Conservation (phyloP, 306 rosid genomes). For the Cicer arietinum region DNA sequence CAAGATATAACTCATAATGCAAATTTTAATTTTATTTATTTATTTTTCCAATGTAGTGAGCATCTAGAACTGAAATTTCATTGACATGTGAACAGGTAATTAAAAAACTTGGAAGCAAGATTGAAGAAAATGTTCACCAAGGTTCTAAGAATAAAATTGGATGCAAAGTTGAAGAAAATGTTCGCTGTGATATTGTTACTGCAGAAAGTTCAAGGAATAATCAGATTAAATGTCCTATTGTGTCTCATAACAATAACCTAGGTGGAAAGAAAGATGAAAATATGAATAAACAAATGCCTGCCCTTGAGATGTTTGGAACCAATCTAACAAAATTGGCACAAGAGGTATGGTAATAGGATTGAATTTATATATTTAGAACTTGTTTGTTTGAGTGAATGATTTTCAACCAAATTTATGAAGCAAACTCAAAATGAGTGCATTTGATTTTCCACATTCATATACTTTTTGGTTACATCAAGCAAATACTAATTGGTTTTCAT, state of each 20-base stretch:
- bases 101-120: constrained; percentile 50
- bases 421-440: neutral
- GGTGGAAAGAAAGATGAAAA: constrained; percentile 54
- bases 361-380: neutral
- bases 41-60: neutral
- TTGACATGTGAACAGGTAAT: constrained; percentile 56
- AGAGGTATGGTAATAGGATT: constrained; percentile 53
- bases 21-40: neutral
- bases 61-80: neutral
- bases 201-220: constrained; percentile 17
- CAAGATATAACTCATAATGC: constrained; percentile 38
- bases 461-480: too few species aligned
- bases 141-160: constrained; percentile 43
- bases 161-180: neutral
- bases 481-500: too few species aligned
- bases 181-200: neutral
- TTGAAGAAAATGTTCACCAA: neutral
- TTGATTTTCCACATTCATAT: neutral
- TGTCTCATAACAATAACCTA: constrained; percentile 43
- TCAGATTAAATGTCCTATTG: constrained; percentile 1
- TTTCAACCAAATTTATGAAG: neutral
- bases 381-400: neutral
- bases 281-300: constrained; percentile 60
- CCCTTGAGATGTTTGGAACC: constrained; percentile 67
- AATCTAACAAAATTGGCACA: constrained; percentile 73